Percentiles rank a stretch among this genome's conserved stretches.
These are phyloP conservation scores for Aspergillus sp. DNA, from an alignment of 2,329 filamentous ascomycete species.

Conservation along the genomic window DNA sequence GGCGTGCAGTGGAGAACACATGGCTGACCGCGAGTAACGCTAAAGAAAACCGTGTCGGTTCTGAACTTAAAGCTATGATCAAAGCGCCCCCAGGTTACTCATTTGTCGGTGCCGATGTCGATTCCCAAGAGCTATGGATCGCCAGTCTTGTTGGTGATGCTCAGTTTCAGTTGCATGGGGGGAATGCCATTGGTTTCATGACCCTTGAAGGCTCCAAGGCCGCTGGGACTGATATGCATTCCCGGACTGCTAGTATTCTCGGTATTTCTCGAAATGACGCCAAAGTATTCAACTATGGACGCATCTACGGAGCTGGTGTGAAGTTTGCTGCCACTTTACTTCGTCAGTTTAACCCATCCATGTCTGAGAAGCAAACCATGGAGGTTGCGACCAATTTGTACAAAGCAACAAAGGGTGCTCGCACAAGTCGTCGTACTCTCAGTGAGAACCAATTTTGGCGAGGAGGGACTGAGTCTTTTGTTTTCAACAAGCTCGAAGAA, in stretches of 20 bases:
- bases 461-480: constrained; percentile 91
- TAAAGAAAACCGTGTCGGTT: constrained; percentile 90
- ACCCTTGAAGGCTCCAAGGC: constrained; percentile 93
- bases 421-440: constrained; percentile 65
- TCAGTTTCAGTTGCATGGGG: constrained; percentile 88
- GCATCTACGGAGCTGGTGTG: constrained; percentile 94
- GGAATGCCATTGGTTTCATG: constrained; percentile 98
- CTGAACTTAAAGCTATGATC: constrained; percentile 95
- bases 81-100: constrained; percentile 81
- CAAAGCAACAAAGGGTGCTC: constrained; percentile 78
- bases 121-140: constrained; percentile 97
- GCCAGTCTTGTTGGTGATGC: constrained; percentile 90
- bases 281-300: constrained; percentile 97
- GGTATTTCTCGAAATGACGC: constrained; percentile 92
- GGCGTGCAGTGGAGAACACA: constrained; percentile 90
- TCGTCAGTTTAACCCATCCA: constrained; percentile 80
- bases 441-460: constrained; percentile 80
- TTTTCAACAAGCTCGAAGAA: constrained; percentile 96
- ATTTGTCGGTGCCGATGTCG: constrained; percentile 95
- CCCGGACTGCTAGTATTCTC: constrained; percentile 81
- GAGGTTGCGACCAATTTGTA: constrained; percentile 74
- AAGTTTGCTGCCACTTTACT: constrained; percentile 87
- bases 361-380: constrained; percentile 71
- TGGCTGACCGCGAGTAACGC: constrained; percentile 98
- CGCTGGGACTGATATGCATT: constrained; percentile 88